Conservation (phyloP, 306 rosid genomes). For the Gastrolobium bilobum region DNA sequence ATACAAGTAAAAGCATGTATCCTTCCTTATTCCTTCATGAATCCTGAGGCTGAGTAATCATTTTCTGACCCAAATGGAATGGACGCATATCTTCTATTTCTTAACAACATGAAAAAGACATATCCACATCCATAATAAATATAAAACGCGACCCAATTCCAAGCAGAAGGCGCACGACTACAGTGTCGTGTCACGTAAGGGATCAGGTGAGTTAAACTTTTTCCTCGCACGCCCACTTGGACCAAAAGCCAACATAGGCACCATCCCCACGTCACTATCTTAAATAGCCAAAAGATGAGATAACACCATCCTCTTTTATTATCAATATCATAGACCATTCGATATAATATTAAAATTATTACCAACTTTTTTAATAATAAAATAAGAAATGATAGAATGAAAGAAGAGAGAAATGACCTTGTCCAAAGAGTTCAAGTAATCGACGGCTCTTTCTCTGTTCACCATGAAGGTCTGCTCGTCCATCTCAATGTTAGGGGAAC, state of each 20-base stretch:
- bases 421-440: constrained; percentile 91
- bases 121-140: constrained; percentile 18
- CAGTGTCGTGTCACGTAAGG: constrained; percentile 31
- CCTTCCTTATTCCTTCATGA: constrained; percentile 39
- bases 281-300: constrained; percentile 36
- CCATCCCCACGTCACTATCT: constrained; percentile 49
- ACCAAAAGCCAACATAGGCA: constrained; percentile 31
- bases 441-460: constrained; percentile 94
- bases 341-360: neutral
- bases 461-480: constrained; percentile 87
- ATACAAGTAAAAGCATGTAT: constrained; percentile 48
- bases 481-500: constrained; percentile 97
- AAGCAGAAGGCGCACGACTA: neutral
- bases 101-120: constrained; percentile 16
- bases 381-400: neutral
- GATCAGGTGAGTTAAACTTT: constrained; percentile 2
- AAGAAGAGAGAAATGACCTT: constrained; percentile 59
- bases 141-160: constrained; percentile 14
- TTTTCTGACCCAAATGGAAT: constrained; percentile 24
- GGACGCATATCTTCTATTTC: constrained; percentile 10
- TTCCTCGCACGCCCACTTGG: constrained; percentile 41
- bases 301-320: neutral
- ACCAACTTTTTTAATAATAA: neutral
- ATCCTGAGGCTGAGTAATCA: constrained; percentile 14
- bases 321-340: neutral